Conservation (phyloP, 306 rosid species). For the Hippophae tibetana region DNA sequence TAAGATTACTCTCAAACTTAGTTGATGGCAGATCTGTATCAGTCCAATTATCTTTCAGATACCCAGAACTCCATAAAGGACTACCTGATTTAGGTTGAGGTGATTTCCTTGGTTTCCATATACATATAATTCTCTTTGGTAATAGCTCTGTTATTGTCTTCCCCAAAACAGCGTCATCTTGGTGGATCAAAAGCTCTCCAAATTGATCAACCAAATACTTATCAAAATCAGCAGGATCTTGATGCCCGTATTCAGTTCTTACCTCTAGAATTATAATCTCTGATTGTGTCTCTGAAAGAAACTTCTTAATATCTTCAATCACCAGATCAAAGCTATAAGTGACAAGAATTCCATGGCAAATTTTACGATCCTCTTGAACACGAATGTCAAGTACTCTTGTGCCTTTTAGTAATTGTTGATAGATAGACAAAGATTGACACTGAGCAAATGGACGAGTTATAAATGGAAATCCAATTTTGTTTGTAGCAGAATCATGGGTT, state of each 20-base stretch:
- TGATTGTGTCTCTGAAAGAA: conserved; percentile 44
- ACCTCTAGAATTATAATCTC: conserved; percentile 75
- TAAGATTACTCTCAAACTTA: conserved; percentile 66
- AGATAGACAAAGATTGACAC: conserved; percentile 68
- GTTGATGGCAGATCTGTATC: conserved; percentile 84
- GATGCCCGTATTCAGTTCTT: conserved; percentile 69
- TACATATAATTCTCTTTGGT: conserved; percentile 63
- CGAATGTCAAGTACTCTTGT: conserved; percentile 61
- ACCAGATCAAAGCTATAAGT: conserved; percentile 61
- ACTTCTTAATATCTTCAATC: conserved; percentile 45
- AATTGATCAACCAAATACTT: conserved; percentile 51
- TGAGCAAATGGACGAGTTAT: conserved; percentile 85
- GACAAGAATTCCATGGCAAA: conserved; percentile 73
- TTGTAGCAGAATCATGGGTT: conserved; percentile 84
- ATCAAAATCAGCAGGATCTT: conserved; percentile 74
- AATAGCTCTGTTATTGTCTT: conserved; percentile 54
- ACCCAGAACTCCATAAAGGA: conserved; percentile 56
- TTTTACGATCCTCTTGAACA: conserved; percentile 44
- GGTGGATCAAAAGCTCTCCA: conserved; percentile 55
- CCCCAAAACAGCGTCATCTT: conserved; percentile 50
- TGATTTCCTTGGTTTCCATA: conserved; percentile 80
- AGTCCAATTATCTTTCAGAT: conserved; percentile 67
- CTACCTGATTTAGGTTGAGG: conserved; percentile 52
- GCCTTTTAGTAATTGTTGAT: conserved; percentile 51
- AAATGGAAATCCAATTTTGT: conserved; percentile 61